Conservation (phyloP, 345 rosid species). For the Theobroma cacao region DNA sequence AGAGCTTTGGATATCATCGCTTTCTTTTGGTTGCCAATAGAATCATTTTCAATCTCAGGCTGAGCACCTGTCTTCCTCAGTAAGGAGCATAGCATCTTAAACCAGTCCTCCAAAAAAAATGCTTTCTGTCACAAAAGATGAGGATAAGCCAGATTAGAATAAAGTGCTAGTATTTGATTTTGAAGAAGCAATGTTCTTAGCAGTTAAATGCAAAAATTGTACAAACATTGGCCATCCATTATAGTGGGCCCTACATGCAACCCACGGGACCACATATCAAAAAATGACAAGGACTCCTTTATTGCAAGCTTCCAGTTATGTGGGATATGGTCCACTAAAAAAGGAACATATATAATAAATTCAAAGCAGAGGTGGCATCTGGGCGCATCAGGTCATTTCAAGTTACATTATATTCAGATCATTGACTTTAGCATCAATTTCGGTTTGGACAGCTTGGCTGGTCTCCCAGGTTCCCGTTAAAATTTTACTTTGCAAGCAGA, state of each 20-base stretch:
- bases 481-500: too few species aligned
- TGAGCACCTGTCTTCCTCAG: conserved; percentile 35
- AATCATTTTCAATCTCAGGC: conserved; percentile 28
- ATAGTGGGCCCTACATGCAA: not conserved
- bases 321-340: not conserved
- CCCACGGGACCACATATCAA: not conserved
- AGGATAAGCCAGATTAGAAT: conserved; percentile 8
- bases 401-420: too few species aligned
- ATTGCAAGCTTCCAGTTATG: not conserved
- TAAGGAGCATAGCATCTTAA: conserved; percentile 58
- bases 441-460: too few species aligned
- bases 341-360: not conserved
- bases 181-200: not conserved
- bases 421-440: too few species aligned
- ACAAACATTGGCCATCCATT: not conserved
- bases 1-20: conserved; percentile 66
- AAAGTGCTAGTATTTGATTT: not conserved
- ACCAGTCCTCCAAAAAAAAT: conserved; percentile 81
- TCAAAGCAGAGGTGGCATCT: not conserved
- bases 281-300: not conserved
- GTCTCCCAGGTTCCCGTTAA: too few species aligned
- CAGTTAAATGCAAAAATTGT: not conserved
- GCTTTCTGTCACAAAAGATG: conserved; percentile 51
- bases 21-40: conserved; percentile 59
- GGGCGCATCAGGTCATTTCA: not conserved